Conservation (phyloP, 2,329 filamentous ascomycete species). For the Fusarium humuli region DNA sequence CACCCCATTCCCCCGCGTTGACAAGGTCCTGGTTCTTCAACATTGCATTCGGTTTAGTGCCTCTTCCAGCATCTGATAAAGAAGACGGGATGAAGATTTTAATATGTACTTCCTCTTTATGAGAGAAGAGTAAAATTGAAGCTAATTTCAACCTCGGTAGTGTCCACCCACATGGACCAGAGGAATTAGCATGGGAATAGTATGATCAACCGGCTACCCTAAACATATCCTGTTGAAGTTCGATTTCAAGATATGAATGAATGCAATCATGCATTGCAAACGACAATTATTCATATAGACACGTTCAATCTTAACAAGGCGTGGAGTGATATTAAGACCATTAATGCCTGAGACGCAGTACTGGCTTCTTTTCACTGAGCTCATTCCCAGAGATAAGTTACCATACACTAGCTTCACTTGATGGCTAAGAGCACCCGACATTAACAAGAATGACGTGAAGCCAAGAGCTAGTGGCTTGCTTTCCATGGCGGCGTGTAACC, state of each 20-base stretch:
- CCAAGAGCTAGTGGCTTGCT: conserved; percentile 1
- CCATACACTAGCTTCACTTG: background rate
- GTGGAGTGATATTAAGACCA: too few relatives aligned
- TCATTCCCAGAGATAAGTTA: background rate
- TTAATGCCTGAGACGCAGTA: too few relatives aligned
- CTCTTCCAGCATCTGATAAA: background rate
- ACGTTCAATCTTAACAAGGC: too few relatives aligned
- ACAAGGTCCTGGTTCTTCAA: background rate
- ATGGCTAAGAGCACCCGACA: background rate
- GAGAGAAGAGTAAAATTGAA: background rate
- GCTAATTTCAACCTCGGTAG: background rate
- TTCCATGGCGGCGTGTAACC: background rate
- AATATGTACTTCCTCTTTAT: background rate
- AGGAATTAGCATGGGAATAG: background rate
- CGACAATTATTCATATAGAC: too few relatives aligned
- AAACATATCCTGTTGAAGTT: background rate
- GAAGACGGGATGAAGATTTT: background rate
- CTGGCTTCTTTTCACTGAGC: background rate
- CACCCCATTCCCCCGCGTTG: conserved; percentile 26
- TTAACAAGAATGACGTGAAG: conserved; percentile 9
- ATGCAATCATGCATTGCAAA: background rate
- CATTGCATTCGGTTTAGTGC: background rate
- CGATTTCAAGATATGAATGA: background rate
- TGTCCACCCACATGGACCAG: too few relatives aligned
- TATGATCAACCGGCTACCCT: background rate